Evolutionary conservation across 2,329 filamentous ascomycete species (phyloP).

Genomic region (Fusarium setosum): DNA sequence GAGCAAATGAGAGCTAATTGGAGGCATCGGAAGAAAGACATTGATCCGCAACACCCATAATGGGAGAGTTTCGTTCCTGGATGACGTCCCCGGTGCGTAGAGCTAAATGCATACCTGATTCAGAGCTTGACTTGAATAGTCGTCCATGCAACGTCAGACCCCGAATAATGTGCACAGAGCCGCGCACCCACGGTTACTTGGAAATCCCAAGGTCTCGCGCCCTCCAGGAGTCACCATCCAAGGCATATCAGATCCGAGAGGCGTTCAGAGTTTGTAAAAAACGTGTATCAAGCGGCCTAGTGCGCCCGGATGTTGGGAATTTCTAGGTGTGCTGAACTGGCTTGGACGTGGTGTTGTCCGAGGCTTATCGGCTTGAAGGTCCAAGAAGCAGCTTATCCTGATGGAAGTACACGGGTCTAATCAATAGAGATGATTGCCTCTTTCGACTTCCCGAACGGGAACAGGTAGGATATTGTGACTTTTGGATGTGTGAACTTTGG

Average conservation of each 20-base stretch:
- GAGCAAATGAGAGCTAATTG: no score
- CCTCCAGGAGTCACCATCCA: background rate
- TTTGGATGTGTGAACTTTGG: background rate
- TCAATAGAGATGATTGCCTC: background rate
- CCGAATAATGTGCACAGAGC: background rate
- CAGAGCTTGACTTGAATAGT: background rate
- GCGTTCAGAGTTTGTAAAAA: background rate
- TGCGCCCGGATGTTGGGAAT: background rate
- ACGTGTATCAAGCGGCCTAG: background rate
- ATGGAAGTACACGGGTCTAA: background rate
- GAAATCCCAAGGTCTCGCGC: background rate
- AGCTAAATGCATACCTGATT: background rate
- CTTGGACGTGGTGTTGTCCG: background rate
- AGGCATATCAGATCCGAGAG: background rate
- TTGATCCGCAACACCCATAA: background rate
- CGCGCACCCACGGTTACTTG: background rate
- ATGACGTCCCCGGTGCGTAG: background rate
- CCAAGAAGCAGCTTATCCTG: background rate
- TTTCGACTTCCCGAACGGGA: background rate
- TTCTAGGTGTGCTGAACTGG: background rate
- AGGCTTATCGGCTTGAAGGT: slow-evolving; percentile 5
- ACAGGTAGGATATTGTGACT: background rate
- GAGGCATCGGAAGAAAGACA: background rate
- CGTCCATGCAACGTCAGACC: background rate
- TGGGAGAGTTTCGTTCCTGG: background rate